These are phyloP conservation scores for Aureobasidium sp. DNA, from an alignment of 2,329 filamentous ascomycete genomes.

Conservation along the genomic window DNA sequence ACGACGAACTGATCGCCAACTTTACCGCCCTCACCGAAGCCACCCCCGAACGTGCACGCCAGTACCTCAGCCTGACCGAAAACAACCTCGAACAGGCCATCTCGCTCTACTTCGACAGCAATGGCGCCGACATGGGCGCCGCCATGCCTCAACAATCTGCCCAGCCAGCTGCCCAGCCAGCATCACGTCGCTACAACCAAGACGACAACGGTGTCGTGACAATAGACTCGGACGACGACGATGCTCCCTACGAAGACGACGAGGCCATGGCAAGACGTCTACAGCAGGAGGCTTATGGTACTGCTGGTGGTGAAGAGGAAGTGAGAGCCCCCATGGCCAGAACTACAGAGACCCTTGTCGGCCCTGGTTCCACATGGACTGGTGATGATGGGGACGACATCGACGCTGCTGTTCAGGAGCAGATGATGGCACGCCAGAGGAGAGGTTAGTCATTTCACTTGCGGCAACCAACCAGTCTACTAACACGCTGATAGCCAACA, in stretches of 20 bases:
- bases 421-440: slow-evolving; percentile 45
- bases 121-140: slow-evolving; percentile 52
- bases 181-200: slow-evolving; percentile 31
- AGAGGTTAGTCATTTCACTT: slow-evolving; percentile 17
- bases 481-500: slow-evolving; percentile 25
- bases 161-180: slow-evolving; percentile 29
- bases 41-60: slow-evolving; percentile 62
- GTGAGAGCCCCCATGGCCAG: slow-evolving; percentile 85
- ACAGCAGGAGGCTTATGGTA: slow-evolving; percentile 82
- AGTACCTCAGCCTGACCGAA: slow-evolving; percentile 78
- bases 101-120: slow-evolving; percentile 82
- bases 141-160: slow-evolving; percentile 24
- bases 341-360: slow-evolving; percentile 83
- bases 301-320: slow-evolving; percentile 44
- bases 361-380: slow-evolving; percentile 47
- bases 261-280: slow-evolving; percentile 84
- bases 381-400: slow-evolving; percentile 42
- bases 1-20: slow-evolving; percentile 57
- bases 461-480: slow-evolving; percentile 28
- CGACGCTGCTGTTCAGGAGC: slow-evolving; percentile 55
- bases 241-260: slow-evolving; percentile 62
- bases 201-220: slow-evolving; percentile 57
- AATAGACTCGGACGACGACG: slow-evolving; percentile 68
- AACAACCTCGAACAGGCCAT: slow-evolving; percentile 78
- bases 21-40: slow-evolving; percentile 78